Conservation (phyloP, 2,329 filamentous ascomycete genomes). For the Zymoseptoria brevis region DNA sequence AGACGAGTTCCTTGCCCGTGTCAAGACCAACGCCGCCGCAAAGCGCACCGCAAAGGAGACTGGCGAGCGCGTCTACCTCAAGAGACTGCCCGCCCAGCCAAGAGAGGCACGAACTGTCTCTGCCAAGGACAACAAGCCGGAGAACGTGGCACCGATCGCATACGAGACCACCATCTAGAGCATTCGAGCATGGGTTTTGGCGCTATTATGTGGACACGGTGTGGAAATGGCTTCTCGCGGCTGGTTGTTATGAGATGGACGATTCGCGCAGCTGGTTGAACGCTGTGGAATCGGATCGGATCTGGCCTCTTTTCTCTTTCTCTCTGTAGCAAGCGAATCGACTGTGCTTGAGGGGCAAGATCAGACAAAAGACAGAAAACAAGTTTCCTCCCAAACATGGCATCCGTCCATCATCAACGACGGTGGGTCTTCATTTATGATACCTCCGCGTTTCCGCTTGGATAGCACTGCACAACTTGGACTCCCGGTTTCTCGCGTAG, state of each 20-base stretch:
- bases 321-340: slow-evolving; percentile 21
- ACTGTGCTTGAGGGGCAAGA: slow-evolving; percentile 14
- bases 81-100: slow-evolving; percentile 77
- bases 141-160: slow-evolving; percentile 83
- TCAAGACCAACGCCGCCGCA: slow-evolving; percentile 91
- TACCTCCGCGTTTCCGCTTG: too few species aligned
- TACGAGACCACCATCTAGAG: slow-evolving; percentile 97
- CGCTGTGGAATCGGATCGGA: slow-evolving; percentile 8
- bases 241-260: slow-evolving; percentile 10
- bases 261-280: slow-evolving; percentile 5
- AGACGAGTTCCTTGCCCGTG: slow-evolving; percentile 91
- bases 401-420: background rate
- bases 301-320: slow-evolving; percentile 2
- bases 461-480: too few species aligned
- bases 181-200: slow-evolving; percentile 1
- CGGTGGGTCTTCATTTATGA: background rate
- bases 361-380: background rate
- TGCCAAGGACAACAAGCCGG: slow-evolving; percentile 72
- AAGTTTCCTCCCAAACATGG: background rate
- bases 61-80: slow-evolving; percentile 81
- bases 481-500: too few species aligned
- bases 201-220: background rate
- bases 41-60: slow-evolving; percentile 89
- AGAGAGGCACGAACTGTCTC: slow-evolving; percentile 73
- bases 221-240: slow-evolving; percentile 8